Evolutionary conservation across 139 green algal species (phyloP), one percentile per base, ranked within the genome.

Genomic region (Astrephomene gubernaculifera): DNA sequence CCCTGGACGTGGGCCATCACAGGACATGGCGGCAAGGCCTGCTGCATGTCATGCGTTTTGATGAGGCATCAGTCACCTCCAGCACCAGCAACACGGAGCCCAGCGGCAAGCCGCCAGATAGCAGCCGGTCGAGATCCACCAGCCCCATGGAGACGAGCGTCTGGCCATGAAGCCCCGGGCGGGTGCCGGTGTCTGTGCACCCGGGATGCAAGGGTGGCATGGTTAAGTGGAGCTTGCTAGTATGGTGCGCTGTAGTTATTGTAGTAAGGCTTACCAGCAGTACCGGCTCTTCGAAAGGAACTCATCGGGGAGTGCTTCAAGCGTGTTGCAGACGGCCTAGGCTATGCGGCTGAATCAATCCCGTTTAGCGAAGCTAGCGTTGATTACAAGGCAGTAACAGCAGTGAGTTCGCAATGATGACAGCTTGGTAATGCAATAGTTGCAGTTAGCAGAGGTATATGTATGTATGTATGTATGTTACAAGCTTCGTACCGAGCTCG

Each of bases 131-230:
- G 6, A 97, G 68, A 65, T 96, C 95, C 1, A 90, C 91, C 3
- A 94, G 81, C 21, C 95, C 95, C 4, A 89, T 93, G n/a, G 95
- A 97, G 4, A 98, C 61, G 2, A 98, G 87, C 0, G 91, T 94
- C 83, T 96, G 92, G 6, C 95, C 93, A 70, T 96, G 88, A 17
- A 95, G 75, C 0, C 95, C 95, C 4, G 95, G 90, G 0, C 94
- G 79, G 3, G 93, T 96, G n/a, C 95, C 95, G 0, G 82, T 38
- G 53, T 93, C 93, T 95, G 89, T 72, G 12, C 22, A n/a, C 7
- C 21, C 17, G 21, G 21, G 57, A 67, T 7, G 57, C 7, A 53
- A 12, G 45, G 44, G 71, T 64, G 41, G 43, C 68, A 21, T 14
- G 68, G 36, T 53, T 19, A 71, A 31, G 7, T 41, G 64, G 27